These are phyloP conservation scores for Macrophomina pseudophaseolina DNA, from an alignment of 2,329 filamentous ascomycete genomes.

Conservation along the genomic window DNA sequence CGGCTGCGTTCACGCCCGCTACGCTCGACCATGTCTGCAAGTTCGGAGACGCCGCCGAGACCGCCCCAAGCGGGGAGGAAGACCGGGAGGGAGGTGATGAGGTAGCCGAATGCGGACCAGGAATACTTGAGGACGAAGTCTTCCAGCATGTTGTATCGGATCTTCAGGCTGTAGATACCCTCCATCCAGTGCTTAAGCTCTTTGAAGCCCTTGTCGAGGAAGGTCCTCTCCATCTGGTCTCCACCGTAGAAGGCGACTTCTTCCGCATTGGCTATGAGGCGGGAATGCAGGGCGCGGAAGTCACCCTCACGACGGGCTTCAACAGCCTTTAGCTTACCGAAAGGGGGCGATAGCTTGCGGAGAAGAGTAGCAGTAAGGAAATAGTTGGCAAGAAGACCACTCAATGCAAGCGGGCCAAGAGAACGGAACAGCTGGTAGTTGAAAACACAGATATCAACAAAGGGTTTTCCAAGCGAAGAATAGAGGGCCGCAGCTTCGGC, in stretches of 20 bases:
- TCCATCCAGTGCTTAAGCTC: constrained; percentile 98
- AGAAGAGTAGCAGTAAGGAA: constrained; percentile 91
- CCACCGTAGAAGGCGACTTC: constrained; percentile 98
- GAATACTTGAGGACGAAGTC: constrained; percentile 98
- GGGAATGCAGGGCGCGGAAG: constrained; percentile 87
- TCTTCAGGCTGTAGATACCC: constrained; percentile 95
- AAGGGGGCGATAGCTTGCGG: constrained; percentile 86
- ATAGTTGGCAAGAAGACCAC: constrained; percentile 88
- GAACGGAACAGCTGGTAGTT: constrained; percentile 96
- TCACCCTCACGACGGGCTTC: constrained; percentile 95
- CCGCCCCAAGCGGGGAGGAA: constrained; percentile 96
- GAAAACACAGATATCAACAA: constrained; percentile 97
- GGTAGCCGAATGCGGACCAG: constrained; percentile 97
- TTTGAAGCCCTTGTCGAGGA: constrained; percentile 89
- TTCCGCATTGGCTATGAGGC: constrained; percentile 94
- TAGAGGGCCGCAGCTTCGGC: constrained; percentile 90
- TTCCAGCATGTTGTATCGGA: constrained; percentile 97
- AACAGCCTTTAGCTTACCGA: constrained; percentile 94
- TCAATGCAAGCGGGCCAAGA: constrained; percentile 84
- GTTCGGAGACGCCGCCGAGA: constrained; percentile 73
- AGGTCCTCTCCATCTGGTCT: constrained; percentile 91
- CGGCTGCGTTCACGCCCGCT: constrained; percentile 76
- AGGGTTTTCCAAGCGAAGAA: constrained; percentile 94
- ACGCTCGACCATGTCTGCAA: constrained; percentile 55
- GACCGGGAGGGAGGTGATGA: constrained; percentile 88